A percentile compares a stretch with the other conserved stretches of the same genome.
Conservation (phyloP, 345 rosid species). For the Gossypium thurberi region DNA sequence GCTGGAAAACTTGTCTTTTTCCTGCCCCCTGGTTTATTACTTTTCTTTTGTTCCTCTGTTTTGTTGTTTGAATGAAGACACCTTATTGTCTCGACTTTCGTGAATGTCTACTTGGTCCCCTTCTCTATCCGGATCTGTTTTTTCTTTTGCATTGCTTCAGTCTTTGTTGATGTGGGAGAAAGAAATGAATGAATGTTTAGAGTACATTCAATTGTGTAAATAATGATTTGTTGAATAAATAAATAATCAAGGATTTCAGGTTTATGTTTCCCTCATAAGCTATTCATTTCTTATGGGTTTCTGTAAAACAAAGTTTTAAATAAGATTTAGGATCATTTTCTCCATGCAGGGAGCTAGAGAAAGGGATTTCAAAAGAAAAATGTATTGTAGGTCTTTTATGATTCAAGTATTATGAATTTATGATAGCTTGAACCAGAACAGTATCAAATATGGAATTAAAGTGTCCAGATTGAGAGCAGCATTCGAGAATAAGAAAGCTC, state of each 20-base stretch:
- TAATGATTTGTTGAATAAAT: background rate
- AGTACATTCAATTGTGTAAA: conserved; percentile 4
- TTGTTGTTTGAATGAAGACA: background rate
- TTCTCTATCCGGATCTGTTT: background rate
- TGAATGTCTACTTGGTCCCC: background rate
- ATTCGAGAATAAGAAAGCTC: background rate
- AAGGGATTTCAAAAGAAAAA: background rate
- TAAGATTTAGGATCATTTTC: background rate
- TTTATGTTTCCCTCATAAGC: background rate
- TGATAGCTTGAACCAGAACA: background rate
- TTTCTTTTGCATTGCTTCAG: background rate
- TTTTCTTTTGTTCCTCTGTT: background rate
- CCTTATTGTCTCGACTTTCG: background rate
- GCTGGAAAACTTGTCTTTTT: background rate
- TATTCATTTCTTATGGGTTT: background rate
- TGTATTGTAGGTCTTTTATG: background rate
- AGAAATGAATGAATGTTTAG: background rate
- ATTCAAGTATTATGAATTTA: background rate
- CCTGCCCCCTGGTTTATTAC: background rate
- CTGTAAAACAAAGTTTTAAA: background rate
- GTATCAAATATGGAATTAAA: background rate
- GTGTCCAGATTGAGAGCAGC: background rate
- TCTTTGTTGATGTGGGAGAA: background rate
- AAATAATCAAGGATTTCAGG: background rate
- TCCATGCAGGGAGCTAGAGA: background rate